Conservation (phyloP, 257 asterid species). For the Gentiana dahurica region DNA sequence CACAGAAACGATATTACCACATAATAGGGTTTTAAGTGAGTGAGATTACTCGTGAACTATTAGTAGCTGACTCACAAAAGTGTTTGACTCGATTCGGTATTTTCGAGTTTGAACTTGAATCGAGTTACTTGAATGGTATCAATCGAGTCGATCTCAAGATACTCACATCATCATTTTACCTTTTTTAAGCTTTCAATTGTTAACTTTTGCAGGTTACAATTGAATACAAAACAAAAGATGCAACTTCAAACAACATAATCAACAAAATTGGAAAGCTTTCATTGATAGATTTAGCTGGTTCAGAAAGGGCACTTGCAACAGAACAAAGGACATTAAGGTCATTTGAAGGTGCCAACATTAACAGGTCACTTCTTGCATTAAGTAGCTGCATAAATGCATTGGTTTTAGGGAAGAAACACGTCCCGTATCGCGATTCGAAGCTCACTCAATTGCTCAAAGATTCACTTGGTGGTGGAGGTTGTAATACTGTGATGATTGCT, state of each 20-base stretch:
- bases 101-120: too few species aligned
- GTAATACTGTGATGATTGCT: constrained; percentile 64
- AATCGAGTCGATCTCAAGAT: too few species aligned
- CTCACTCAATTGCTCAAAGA: constrained; percentile 63
- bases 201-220: constrained; percentile 26
- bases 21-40: too few species aligned
- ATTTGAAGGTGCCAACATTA: constrained; percentile 61
- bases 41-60: too few species aligned
- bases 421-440: constrained; percentile 58
- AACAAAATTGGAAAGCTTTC: constrained; percentile 50
- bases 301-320: constrained; percentile 67
- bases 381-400: constrained; percentile 69
- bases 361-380: constrained; percentile 50
- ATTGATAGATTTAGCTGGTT: constrained; percentile 61
- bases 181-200: neutral
- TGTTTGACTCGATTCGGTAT: too few species aligned
- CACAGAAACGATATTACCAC: too few species aligned
- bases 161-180: too few species aligned
- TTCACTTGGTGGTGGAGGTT: constrained; percentile 43
- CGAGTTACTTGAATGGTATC: too few species aligned
- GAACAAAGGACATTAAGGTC: constrained; percentile 61
- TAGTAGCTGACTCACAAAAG: too few species aligned
- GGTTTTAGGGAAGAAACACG: constrained; percentile 60
- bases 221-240: constrained; percentile 37
- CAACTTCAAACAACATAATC: constrained; percentile 23